Percentiles rank a stretch among this genome's conserved stretches.
phyloP scores from a whole-genome alignment of 2,329 filamentous ascomycete genomes.

The Alternaria hordeiaustralica region DNA sequence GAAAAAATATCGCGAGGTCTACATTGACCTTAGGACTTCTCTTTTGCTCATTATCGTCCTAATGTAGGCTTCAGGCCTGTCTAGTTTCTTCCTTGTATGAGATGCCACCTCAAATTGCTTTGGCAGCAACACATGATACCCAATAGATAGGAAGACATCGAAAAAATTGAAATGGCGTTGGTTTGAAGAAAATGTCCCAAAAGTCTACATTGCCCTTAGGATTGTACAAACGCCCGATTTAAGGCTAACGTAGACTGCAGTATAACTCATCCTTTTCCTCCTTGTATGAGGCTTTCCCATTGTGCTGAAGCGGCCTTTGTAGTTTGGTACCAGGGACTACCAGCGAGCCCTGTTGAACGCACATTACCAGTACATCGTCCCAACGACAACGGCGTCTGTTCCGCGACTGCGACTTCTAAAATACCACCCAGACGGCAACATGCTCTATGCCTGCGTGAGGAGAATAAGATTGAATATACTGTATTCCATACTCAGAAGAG shows the following conservation, averaged over 20 bases:
- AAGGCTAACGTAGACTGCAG: neutral
- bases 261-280: neutral
- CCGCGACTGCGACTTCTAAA: neutral
- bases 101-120: neutral
- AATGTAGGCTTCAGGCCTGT: neutral
- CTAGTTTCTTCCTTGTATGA: neutral
- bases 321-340: neutral
- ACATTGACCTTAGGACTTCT: neutral
- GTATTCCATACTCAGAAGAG: neutral
- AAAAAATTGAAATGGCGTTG: conserved; percentile 7
- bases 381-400: neutral
- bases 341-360: neutral
- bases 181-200: neutral
- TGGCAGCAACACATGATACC: conserved; percentile 13
- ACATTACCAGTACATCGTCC: neutral
- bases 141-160: conserved; percentile 8
- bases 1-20: neutral
- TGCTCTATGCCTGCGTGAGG: neutral
- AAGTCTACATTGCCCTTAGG: neutral
- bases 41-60: neutral
- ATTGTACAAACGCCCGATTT: neutral
- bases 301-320: neutral
- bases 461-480: neutral
- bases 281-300: neutral
- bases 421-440: neutral